phyloP scores from a whole-genome alignment of 176 grass and related monocot genomes.

The Zizania latifolia region DNA sequence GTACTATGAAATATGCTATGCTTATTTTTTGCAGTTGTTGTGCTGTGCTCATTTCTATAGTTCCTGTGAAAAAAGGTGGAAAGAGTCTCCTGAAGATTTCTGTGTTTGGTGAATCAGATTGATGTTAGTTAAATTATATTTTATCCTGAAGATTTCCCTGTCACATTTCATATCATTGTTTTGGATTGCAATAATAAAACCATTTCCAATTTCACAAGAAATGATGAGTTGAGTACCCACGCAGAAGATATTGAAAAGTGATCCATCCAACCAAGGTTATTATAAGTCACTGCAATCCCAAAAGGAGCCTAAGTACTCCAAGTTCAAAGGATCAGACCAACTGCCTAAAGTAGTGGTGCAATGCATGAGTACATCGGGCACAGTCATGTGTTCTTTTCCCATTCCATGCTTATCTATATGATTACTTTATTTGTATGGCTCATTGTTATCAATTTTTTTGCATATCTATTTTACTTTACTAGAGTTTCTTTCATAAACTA shows the following conservation, averaged over 20 bases:
- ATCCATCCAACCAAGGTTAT: neutral
- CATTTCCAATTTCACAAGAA: neutral
- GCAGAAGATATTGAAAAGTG: too few relatives aligned
- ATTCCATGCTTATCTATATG: neutral
- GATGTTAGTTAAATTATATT: neutral
- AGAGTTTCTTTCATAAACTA: neutral
- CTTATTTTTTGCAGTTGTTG: neutral
- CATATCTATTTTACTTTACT: neutral
- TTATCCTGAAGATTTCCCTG: neutral
- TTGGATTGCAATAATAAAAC: neutral
- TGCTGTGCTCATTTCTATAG: neutral
- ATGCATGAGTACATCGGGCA: neutral
- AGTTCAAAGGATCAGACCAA: neutral
- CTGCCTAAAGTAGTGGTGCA: neutral
- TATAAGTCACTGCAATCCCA: neutral
- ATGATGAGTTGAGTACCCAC: neutral
- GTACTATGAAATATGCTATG: too few relatives aligned
- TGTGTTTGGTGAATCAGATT: neutral
- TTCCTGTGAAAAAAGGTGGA: neutral
- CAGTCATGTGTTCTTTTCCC: neutral
- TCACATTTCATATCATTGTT: neutral
- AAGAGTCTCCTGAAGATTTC: neutral
- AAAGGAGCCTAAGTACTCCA: constrained; percentile 5
- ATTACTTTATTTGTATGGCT: neutral
- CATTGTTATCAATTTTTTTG: neutral